Base-by-base conservation (phyloP, 139 green algal species). In the Tetradesmus obliquus region DNA sequence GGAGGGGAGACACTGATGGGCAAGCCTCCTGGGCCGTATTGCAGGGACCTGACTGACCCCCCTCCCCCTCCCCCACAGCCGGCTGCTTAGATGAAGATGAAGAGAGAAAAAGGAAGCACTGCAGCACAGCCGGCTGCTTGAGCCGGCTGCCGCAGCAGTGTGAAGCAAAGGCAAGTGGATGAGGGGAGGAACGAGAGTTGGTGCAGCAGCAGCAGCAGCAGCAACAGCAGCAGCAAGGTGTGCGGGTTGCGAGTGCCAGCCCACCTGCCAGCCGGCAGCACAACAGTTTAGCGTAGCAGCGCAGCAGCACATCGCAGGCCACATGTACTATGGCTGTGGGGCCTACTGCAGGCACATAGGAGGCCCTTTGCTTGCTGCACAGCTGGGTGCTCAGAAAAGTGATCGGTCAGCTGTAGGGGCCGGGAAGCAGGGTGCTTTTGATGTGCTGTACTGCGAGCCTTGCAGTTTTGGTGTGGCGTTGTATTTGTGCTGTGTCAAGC, bases 11-110 rank as follows among this genome's bases (percentile, higher is more conserved):
- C 97, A 19, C 93, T 99, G 2, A 95, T 91, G 6, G 90, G 91
- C 0, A 60, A 80, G 13, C 96, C 96, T 10, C 84, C 66, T 5
- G 95, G 93, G n/a, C 97, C 97, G 5, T 97, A 95, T 87, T 98
- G 95, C 94, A 95, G 96, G 15, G 93, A 97, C 87, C 92, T 98
- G 58, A 93, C 96, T 55, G 88, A 82, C n/a, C 58, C 82, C 5
- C 60, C 88, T n/a, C 81, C 80, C 32, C 51, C 88, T n/a, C 81
- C 80, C 54, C 57, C 88, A 13, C 87, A 84, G 74, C 87, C 87
- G 10, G 45, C 80, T 82, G 66, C 83, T 8, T 45, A 66, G 8
- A 88, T 32, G n/a, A 79, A 79, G 17, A 17, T 79, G 17, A 79
- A 19, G 17, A 17, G 17, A 79, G 17, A 79, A 17, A 79, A 19